Evolutionary conservation across 768 basidiomycete genomes (phyloP).

Genomic region (Tulasnella sp.): DNA sequence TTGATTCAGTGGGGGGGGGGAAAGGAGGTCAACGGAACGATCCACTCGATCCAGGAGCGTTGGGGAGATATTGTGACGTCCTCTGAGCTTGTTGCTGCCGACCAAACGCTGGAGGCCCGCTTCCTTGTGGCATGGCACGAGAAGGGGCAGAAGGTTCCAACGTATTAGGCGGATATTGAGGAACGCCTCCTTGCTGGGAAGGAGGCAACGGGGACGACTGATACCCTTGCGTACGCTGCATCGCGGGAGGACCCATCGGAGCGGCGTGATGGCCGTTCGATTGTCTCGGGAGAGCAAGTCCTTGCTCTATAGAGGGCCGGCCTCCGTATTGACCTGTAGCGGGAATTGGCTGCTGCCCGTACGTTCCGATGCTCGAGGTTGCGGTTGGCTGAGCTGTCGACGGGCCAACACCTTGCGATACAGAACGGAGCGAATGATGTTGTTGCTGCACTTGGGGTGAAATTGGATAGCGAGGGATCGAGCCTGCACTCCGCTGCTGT

Average conservation of each 20-base stretch:
- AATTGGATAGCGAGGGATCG: neutral
- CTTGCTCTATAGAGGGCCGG: neutral
- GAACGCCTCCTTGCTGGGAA: neutral
- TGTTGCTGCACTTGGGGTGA: slow-evolving; percentile 1
- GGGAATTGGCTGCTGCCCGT: neutral
- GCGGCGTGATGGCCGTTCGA: neutral
- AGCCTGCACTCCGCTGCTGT: neutral
- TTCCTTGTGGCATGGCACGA: neutral
- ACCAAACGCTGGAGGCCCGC: neutral
- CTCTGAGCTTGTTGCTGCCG: neutral
- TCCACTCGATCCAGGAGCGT: neutral
- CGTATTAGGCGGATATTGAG: neutral
- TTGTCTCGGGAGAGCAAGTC: neutral
- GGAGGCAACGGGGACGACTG: neutral
- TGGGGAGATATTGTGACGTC: neutral
- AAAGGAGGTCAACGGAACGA: neutral
- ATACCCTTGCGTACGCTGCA: neutral
- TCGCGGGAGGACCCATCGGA: neutral
- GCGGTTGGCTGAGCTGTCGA: neutral
- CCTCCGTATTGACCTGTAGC: neutral
- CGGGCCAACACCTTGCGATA: neutral
- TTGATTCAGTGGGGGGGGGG: neutral
- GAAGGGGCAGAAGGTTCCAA: neutral
- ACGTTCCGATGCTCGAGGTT: neutral
- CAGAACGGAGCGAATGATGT: neutral